These are phyloP conservation scores for Magnolia kwangsiensis DNA, from an alignment of 164 flowering plant genomes.

Conservation along the genomic window DNA sequence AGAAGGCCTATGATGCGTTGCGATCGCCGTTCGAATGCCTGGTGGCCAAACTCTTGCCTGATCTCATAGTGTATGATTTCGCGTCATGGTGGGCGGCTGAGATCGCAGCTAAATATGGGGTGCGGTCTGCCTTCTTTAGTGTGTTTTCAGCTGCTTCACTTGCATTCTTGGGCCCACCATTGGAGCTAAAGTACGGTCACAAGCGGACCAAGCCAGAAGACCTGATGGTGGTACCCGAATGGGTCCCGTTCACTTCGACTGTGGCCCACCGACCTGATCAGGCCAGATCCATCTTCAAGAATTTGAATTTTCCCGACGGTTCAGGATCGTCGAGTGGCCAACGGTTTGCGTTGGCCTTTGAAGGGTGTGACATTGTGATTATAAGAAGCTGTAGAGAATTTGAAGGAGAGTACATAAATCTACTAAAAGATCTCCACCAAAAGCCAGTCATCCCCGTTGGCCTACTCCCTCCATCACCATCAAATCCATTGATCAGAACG, in stretches of 20 bases:
- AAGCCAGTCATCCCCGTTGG: slow-evolving; percentile 39
- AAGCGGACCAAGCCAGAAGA: slow-evolving; percentile 9
- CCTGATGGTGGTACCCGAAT: slow-evolving; percentile 20
- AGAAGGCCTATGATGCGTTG: slow-evolving; percentile 22
- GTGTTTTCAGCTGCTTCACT: slow-evolving; percentile 16
- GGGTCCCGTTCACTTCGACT: slow-evolving; percentile 27
- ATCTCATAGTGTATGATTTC: slow-evolving; percentile 34
- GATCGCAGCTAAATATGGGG: slow-evolving; percentile 16
- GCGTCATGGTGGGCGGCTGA: slow-evolving; percentile 21
- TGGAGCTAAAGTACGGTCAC: neutral
- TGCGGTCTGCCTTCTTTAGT: slow-evolving; percentile 15
- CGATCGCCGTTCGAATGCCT: neutral
- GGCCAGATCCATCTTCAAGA: slow-evolving; percentile 2
- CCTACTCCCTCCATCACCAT: slow-evolving; percentile 29
- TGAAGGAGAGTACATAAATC: slow-evolving; percentile 28
- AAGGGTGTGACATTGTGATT: slow-evolving; percentile 16
- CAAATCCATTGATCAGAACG: neutral
- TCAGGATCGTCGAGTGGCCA: slow-evolving; percentile 17
- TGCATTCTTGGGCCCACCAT: slow-evolving; percentile 13
- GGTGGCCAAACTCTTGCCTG: slow-evolving; percentile 6
- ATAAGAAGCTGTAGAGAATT: slow-evolving; percentile 33
- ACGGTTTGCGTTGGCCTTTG: slow-evolving; percentile 6
- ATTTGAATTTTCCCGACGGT: slow-evolving; percentile 3
- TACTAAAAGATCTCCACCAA: slow-evolving; percentile 10
- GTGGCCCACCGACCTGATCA: slow-evolving; percentile 19